Base-by-base conservation (phyloP, 169 alveolate species). In the Toxoplasma gondii region DNA sequence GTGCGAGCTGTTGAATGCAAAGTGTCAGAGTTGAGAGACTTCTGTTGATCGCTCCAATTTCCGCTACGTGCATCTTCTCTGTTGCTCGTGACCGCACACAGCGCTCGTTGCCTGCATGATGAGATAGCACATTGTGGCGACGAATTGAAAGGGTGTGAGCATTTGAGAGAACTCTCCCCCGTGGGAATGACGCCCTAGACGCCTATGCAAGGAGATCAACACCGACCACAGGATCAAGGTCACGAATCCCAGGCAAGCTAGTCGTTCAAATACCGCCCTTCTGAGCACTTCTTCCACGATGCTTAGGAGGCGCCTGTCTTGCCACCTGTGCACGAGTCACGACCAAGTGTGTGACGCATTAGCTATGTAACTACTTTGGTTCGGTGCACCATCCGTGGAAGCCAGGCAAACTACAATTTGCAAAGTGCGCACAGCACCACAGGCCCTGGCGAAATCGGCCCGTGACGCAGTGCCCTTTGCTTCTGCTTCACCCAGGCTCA, bases 21-120 rank as follows among this genome's bases (percentile, higher is more conserved):
- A 96, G 91, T 10, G 97, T 94, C 45, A 96, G 87, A 7, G 97
- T 96, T 4, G 97, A 96, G 45, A 96, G 93, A 95, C 97, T 96
- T 80, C 94, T 81, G 90, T 96, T 96, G 41, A 96, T 96, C 19
- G 97, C 96, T 49, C 97, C 96, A 19, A 96, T 96, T 92, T 96
- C 97, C 91, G 96, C 95, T 58, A 96, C 84, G 58, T 96, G 96
- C 43, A 83, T 69, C 94, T 94, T 95, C 83, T 93, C 97, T 70
- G 94, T 92, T 69, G 95, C 87, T 90, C 93, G 95, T 93, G 91
- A 80, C 31, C 74, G 41, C 34, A 58, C 96, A 91, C 96, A 95
- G 45, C 95, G 92, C 93, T 96, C 97, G 70, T 95, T 96, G 2
- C 97, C 97, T 91, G 94, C 96, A 70, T 49, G 58, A 12, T 4